Percentiles rank a stretch among this genome's conserved stretches.
Conservation (phyloP, 306 rosid genomes). For the Cicer arietinum region DNA sequence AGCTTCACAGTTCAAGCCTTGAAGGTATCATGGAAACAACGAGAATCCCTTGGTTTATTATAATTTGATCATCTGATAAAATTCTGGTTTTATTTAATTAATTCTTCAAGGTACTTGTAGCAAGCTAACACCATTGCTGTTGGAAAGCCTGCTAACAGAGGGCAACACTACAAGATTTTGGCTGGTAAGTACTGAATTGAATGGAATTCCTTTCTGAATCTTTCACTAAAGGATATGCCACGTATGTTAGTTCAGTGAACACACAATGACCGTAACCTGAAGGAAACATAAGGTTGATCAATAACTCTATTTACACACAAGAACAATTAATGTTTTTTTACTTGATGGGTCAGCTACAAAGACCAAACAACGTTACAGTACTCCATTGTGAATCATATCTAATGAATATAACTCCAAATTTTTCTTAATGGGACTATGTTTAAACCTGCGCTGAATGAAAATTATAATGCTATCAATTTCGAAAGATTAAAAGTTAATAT, state of each 20-base stretch:
- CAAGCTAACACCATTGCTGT: constrained; percentile 86
- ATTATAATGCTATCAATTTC: constrained; percentile 10
- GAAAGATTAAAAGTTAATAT: constrained; percentile 8
- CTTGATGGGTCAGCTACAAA: neutral
- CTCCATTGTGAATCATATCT: neutral
- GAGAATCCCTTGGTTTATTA: constrained; percentile 16
- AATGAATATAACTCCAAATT: constrained; percentile 9
- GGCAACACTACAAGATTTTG: constrained; percentile 77
- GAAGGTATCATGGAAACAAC: constrained; percentile 14
- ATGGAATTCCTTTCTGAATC: constrained; percentile 39
- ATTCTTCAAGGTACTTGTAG: constrained; percentile 59
- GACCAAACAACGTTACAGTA: neutral
- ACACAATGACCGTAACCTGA: constrained; percentile 23
- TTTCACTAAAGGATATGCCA: constrained; percentile 24
- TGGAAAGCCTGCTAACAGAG: constrained; percentile 88
- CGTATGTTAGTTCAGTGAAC: constrained; percentile 13
- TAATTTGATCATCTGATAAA: constrained; percentile 37
- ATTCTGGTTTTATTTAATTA: constrained; percentile 32
- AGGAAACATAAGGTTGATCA: constrained; percentile 17
- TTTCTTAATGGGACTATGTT: constrained; percentile 27
- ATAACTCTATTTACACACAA: constrained; percentile 14
- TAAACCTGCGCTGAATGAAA: constrained; percentile 15
- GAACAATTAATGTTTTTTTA: neutral
- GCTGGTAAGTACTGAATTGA: constrained; percentile 71
- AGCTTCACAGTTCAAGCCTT: neutral